Evolutionary conservation across 208 protist species (phyloP).

Genomic region (Trypanosoma grayi): DNA sequence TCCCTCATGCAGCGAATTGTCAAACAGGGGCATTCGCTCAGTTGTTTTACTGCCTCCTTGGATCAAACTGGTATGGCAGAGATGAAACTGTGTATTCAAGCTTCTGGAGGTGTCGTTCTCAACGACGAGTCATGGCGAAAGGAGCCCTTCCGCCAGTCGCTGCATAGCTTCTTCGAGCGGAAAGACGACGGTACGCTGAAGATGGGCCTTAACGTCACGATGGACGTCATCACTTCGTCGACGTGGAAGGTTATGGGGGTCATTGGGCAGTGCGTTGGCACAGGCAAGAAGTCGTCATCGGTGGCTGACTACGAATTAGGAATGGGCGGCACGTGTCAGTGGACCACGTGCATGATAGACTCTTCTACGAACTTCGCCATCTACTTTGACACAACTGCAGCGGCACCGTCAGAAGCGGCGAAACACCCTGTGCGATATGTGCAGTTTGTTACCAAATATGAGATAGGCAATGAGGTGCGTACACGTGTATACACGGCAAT

Average conservation of each 20-base stretch:
- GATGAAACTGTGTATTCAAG: constrained; percentile 94
- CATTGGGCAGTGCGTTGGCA: constrained; percentile 91
- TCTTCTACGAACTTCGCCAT: constrained; percentile 93
- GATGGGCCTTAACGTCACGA: constrained; percentile 95
- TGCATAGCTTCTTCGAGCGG: constrained; percentile 88
- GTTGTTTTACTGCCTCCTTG: constrained; percentile 96
- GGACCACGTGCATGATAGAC: constrained; percentile 95
- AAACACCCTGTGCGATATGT: constrained; percentile 61
- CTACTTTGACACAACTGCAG: constrained; percentile 95
- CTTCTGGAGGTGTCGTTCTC: constrained; percentile 94
- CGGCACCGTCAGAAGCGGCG: constrained; percentile 32
- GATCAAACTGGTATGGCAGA: constrained; percentile 98
- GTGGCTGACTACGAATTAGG: constrained; percentile 93
- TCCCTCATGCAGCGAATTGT: constrained; percentile 93
- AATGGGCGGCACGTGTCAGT: constrained; percentile 96
- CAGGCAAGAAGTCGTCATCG: constrained; percentile 90
- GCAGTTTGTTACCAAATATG: constrained; percentile 97
- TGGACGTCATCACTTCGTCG: constrained; percentile 95
- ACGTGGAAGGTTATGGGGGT: constrained; percentile 96
- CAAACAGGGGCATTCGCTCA: constrained; percentile 93
- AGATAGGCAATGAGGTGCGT: constrained; percentile 74
- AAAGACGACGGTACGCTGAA: constrained; percentile 74
- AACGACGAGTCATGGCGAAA: constrained; percentile 96
- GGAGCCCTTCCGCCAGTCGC: constrained; percentile 94
- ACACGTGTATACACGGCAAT: constrained; percentile 89